phyloP scores from a whole-genome alignment of 805 yeast species.

The Monosporozyma servazzii region DNA sequence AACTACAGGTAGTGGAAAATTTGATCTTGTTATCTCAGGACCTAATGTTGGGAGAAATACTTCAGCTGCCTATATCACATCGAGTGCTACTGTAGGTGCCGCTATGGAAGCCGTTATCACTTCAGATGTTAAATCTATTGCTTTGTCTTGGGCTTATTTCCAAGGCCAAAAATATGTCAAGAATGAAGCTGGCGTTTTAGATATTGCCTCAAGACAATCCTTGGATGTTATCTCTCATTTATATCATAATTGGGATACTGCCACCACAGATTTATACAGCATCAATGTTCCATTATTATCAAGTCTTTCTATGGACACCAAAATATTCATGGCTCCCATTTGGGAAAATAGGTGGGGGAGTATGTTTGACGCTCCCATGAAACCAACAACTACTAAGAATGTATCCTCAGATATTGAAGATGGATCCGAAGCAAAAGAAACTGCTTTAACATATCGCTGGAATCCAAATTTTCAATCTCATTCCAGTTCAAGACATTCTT shows the following conservation, averaged over 20 bases:
- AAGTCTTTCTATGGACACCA: conserved; percentile 45
- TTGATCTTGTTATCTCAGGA: conserved; percentile 86
- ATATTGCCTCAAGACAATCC: conserved; percentile 59
- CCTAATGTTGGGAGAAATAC: conserved; percentile 95
- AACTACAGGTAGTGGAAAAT: conserved; percentile 29
- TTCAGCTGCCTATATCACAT: conserved; percentile 74
- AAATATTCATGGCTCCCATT: conserved; percentile 66
- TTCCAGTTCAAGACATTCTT: conserved; percentile 11
- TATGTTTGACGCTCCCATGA: conserved; percentile 35
- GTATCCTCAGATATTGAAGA: conserved; percentile 38
- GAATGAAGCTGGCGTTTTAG: conserved; percentile 36
- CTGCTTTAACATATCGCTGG: conserved; percentile 58
- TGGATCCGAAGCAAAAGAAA: conserved; percentile 32
- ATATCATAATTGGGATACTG: conserved; percentile 44
- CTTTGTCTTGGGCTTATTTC: conserved; percentile 78
- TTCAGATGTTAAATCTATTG: conserved; percentile 58
- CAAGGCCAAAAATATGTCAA: conserved; percentile 37
- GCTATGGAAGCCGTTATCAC: conserved; percentile 84
- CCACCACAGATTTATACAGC: conserved; percentile 58
- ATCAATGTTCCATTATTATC: conserved; percentile 73
- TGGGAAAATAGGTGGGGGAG: conserved; percentile 74
- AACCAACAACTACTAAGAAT: conserved; percentile 4
- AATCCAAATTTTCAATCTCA: conserved; percentile 61
- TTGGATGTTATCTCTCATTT: conserved; percentile 56
- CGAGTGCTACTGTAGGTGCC: conserved; percentile 95